These are phyloP conservation scores for Cryptococcus sp. DNA, from an alignment of 1,284 basidiomycete genomes.

Conservation along the genomic window DNA sequence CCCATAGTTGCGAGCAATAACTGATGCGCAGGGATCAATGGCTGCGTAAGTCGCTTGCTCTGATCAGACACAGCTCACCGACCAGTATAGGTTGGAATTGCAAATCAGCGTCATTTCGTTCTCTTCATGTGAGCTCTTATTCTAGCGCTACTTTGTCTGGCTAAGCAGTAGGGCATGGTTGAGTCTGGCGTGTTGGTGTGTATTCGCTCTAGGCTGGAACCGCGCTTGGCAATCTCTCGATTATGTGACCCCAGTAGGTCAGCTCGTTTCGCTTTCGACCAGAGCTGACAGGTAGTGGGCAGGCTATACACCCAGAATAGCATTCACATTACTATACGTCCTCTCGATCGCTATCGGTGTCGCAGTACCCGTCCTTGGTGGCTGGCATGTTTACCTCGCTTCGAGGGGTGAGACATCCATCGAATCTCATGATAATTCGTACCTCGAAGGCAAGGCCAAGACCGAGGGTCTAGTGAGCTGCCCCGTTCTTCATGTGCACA, in stretches of 20 bases:
- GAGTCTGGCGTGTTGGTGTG: slow-evolving; percentile 58
- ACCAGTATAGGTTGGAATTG: slow-evolving; percentile 61
- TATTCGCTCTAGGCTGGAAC: slow-evolving; percentile 57
- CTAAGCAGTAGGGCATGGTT: slow-evolving; percentile 65
- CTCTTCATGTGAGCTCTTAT: slow-evolving; percentile 71
- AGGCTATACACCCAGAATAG: slow-evolving; percentile 61
- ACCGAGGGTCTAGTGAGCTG: slow-evolving; percentile 62
- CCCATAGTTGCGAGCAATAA: neutral
- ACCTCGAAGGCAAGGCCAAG: slow-evolving; percentile 68
- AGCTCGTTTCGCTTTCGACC: neutral
- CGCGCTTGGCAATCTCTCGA: slow-evolving; percentile 60
- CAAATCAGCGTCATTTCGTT: slow-evolving; percentile 94
- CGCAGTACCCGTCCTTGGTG: slow-evolving; percentile 73
- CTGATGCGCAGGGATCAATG: slow-evolving; percentile 75
- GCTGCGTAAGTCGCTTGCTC: slow-evolving; percentile 58
- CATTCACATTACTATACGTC: slow-evolving; percentile 73
- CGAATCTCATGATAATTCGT: slow-evolving; percentile 80
- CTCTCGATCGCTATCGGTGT: slow-evolving; percentile 65
- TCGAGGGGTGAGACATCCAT: slow-evolving; percentile 82
- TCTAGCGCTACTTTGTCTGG: neutral
- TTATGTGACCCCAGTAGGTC: slow-evolving; percentile 50
- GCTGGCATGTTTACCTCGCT: slow-evolving; percentile 75
- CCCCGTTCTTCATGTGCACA: neutral
- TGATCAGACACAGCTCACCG: neutral
- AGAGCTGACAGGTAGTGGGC: slow-evolving; percentile 55